These are phyloP conservation scores for Talaromyces sp. DNA, from an alignment of 2,329 filamentous ascomycete genomes.

Conservation along the genomic window DNA sequence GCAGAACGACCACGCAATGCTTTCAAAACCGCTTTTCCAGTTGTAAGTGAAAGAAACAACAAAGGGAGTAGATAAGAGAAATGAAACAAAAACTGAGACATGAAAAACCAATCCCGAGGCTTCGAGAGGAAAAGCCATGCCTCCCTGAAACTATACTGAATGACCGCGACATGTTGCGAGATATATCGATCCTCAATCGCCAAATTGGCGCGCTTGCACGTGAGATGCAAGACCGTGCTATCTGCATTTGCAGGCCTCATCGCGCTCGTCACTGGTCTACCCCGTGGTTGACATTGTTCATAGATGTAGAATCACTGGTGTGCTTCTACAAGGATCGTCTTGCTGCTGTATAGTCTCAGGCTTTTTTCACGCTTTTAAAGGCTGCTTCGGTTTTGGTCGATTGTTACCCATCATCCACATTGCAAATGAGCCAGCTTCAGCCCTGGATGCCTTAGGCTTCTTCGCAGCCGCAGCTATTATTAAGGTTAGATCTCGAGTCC, in stretches of 20 bases:
- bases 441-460: slow-evolving; percentile 28
- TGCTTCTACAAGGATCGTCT: slow-evolving; percentile 29
- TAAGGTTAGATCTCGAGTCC: not conserved
- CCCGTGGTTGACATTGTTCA: not conserved
- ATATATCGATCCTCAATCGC: not conserved
- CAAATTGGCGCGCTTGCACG: not conserved
- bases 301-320: slow-evolving; percentile 23
- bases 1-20: slow-evolving; percentile 8
- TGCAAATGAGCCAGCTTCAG: slow-evolving; percentile 37
- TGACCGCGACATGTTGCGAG: not conserved
- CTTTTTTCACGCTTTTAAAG: slow-evolving; percentile 49
- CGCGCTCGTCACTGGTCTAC: slow-evolving; percentile 1
- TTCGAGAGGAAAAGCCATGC: slow-evolving; percentile 46
- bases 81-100: slow-evolving; percentile 26
- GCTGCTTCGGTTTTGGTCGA: slow-evolving; percentile 28
- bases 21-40: not conserved
- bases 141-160: slow-evolving; percentile 32
- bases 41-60: not conserved
- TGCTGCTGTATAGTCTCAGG: slow-evolving; percentile 37
- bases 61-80: not conserved
- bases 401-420: slow-evolving; percentile 45
- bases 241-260: not conserved
- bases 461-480: slow-evolving; percentile 26
- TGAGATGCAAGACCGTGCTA: not conserved
- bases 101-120: slow-evolving; percentile 41